Evolutionary conservation across 2,329 filamentous ascomycete species (phyloP), one percentile per base, ranked within the genome.

Genomic region (Calonectria pseudoturangicola): DNA sequence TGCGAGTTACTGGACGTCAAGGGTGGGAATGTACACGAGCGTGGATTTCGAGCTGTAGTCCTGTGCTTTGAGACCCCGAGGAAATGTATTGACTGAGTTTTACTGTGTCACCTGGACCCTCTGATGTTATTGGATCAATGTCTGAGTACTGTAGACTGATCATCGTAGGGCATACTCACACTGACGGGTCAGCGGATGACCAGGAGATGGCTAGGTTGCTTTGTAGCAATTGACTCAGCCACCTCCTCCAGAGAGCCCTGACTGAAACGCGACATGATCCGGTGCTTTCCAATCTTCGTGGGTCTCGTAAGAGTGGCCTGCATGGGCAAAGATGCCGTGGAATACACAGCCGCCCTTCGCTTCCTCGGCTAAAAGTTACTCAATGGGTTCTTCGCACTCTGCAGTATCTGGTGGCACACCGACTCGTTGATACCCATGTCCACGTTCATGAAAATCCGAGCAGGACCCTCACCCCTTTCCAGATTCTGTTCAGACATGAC

Each of bases 1-100:
- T 2, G 93, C 92, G 3, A 95, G 85, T 81, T 96, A 94, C 82
- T 96, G 94, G 77, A 95, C 86, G 81, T 96, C 94, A 10, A 95
- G 88, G 3, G 92, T 87, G 0, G 93, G 90, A 81, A 81, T 95
- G 95, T 2, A 94, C 92, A 36, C 93, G 93, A 0, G 93, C 93
- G 81, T 95, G 93, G 2, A 94, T 84, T 80, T 95, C 93, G 36
- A 95, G 86, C 4, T 81, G 65, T 88, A 85, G 63, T 83, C 84
- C 10, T 81, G 77, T 62, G 75, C 79, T 58, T 77, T 84, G 72
- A 86, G 82, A 12, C 79, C 77, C 13, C 77, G 79, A 30, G 91
- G 83, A 30, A 86, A 81, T 1, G 76, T 83, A 63, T 60, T 73
- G 21, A 45, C 68, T 87, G 83, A 6, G 30, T 92, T 82, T 0